phyloP scores from a whole-genome alignment of 2,329 filamentous ascomycete genomes.

The Scedosporium dehoogii region DNA sequence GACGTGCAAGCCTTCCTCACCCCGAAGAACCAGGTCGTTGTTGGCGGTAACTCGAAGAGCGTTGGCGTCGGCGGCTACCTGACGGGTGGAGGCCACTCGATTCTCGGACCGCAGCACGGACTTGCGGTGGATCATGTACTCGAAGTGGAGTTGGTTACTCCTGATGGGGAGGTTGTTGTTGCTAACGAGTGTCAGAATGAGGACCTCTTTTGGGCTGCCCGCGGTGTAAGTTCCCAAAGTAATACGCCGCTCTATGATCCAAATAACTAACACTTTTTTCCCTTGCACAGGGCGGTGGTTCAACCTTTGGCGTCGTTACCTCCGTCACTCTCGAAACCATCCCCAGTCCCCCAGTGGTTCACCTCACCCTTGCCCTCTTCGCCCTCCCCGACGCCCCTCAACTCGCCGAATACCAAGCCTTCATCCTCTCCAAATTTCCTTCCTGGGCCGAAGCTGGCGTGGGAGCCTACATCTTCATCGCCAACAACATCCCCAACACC shows the following conservation, averaged over 20 bases:
- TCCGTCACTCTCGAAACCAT: constrained; percentile 46
- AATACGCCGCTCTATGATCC: not conserved
- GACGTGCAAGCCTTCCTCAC: constrained; percentile 37
- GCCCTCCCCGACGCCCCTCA: not conserved
- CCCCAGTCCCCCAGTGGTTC: constrained; percentile 26
- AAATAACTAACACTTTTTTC: not conserved
- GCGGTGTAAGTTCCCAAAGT: constrained; percentile 32
- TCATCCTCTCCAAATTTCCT: constrained; percentile 33
- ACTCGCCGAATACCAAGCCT: constrained; percentile 17
- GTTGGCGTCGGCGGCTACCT: constrained; percentile 53
- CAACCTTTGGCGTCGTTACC: constrained; percentile 50
- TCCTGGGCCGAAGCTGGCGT: constrained; percentile 38
- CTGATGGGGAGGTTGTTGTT: constrained; percentile 35
- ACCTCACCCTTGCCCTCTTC: constrained; percentile 10
- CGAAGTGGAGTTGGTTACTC: constrained; percentile 46
- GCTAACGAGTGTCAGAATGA: constrained; percentile 41
- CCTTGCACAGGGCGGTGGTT: constrained; percentile 40
- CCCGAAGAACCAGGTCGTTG: constrained; percentile 33
- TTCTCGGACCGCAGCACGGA: constrained; percentile 42
- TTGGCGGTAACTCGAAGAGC: constrained; percentile 43
- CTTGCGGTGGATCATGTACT: constrained; percentile 54
- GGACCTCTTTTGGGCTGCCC: constrained; percentile 56
- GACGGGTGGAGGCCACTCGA: constrained; percentile 51
- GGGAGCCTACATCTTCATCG: constrained; percentile 36
- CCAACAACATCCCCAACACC: constrained; percentile 20